Percentiles rank a stretch among this genome's conserved stretches.
Conservation (phyloP, 2,329 filamentous ascomycete species). For the Aspergillus tubingensis region DNA sequence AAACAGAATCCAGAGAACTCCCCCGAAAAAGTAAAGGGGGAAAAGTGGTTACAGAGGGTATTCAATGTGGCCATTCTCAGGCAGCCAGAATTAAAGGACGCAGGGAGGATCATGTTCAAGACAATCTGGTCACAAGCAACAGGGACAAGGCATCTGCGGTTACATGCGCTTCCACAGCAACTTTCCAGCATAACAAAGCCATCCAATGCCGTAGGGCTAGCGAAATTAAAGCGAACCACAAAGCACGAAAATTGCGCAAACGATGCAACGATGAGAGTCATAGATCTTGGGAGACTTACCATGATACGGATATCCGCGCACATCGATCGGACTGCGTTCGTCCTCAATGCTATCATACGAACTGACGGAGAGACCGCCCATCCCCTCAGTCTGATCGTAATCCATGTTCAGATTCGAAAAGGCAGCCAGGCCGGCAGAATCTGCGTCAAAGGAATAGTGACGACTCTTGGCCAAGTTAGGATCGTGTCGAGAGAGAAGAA, state of each 20-base stretch:
- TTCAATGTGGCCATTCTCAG: not conserved
- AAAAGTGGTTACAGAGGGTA: slow-evolving; percentile 10
- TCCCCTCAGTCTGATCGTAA: slow-evolving; percentile 44
- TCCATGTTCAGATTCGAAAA: slow-evolving; percentile 39
- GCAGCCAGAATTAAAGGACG: slow-evolving; percentile 11
- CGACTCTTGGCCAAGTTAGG: slow-evolving; percentile 33
- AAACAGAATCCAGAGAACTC: not conserved
- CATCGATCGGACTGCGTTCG: slow-evolving; percentile 41
- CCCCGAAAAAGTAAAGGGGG: not conserved
- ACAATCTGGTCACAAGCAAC: not conserved
- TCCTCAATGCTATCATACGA: slow-evolving; percentile 46
- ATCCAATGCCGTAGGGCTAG: slow-evolving; percentile 15
- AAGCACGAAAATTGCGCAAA: slow-evolving; percentile 35
- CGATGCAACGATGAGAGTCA: slow-evolving; percentile 33
- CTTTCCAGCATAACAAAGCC: slow-evolving; percentile 14
- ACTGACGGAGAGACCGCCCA: slow-evolving; percentile 44
- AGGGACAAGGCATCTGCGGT: slow-evolving; percentile 1
- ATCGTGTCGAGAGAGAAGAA: slow-evolving; percentile 37
- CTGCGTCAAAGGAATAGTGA: slow-evolving; percentile 43
- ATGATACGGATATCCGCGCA: slow-evolving; percentile 43
- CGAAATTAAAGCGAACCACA: slow-evolving; percentile 31
- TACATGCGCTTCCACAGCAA: slow-evolving; percentile 13
- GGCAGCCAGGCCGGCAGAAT: slow-evolving; percentile 33
- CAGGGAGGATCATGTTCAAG: not conserved
- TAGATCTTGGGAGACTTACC: slow-evolving; percentile 37